Conservation (phyloP, 192 early-diverging fungal species). For the Oehlia diaphana region DNA sequence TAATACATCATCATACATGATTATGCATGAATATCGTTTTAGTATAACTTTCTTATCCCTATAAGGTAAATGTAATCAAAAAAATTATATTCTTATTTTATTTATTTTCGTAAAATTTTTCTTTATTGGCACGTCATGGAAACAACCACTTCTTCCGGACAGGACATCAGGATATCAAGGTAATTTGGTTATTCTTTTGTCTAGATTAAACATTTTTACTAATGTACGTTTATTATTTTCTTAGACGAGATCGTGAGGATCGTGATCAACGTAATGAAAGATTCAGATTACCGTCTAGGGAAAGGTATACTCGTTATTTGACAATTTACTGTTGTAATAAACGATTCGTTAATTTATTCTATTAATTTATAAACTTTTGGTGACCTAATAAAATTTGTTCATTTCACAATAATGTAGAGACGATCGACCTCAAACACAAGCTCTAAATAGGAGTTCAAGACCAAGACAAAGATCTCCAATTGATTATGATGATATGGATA, state of each 20-base stretch:
- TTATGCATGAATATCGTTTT: too few species aligned
- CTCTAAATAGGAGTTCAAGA: neutral
- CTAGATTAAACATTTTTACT: neutral
- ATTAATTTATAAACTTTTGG: too few species aligned
- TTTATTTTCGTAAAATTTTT: neutral
- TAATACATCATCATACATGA: too few species aligned
- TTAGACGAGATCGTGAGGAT: constrained; percentile 17
- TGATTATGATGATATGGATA: constrained; percentile 26
- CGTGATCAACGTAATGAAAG: constrained; percentile 9
- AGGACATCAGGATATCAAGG: neutral
- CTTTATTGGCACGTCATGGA: neutral
- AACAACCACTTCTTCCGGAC: neutral
- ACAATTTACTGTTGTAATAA: neutral
- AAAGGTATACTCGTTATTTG: neutral
- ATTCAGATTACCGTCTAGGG: neutral
- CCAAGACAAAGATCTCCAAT: constrained; percentile 9
- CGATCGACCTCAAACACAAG: neutral
- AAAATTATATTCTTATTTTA: too few species aligned
- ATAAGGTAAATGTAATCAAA: too few species aligned
- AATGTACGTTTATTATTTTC: neutral
- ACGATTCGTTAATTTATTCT: neutral
- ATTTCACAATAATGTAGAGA: neutral
- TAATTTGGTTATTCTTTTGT: neutral
- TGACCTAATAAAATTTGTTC: neutral
- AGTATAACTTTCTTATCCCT: too few species aligned